Conservation (phyloP, 1,284 basidiomycete genomes). For the Pulveroboletus sp. region DNA sequence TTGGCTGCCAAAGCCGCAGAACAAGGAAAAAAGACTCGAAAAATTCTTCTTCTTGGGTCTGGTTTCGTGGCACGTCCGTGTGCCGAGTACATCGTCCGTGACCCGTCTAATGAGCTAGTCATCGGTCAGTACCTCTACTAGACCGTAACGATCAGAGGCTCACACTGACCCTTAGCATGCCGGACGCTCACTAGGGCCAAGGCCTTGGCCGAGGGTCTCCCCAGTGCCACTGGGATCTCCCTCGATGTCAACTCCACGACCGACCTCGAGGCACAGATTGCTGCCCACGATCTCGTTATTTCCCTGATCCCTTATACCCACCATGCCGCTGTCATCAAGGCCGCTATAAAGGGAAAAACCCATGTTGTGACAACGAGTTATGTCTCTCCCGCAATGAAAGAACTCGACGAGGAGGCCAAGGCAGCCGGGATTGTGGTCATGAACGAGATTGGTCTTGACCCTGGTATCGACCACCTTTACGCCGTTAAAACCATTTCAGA, state of each 20-base stretch:
- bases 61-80: conserved; percentile 95
- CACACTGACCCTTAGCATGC: conserved; percentile 58
- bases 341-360: conserved; percentile 93
- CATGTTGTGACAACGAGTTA: conserved; percentile 98
- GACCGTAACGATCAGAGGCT: conserved; percentile 3
- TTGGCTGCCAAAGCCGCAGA: conserved; percentile 30
- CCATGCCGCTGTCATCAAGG: conserved; percentile 91
- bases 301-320: conserved; percentile 96
- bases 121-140: conserved; percentile 52
- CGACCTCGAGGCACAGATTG: conserved; percentile 80
- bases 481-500: conserved; percentile 97
- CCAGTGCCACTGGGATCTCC: conserved; percentile 71
- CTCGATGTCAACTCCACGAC: conserved; percentile 80
- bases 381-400: conserved; percentile 88
- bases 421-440: conserved; percentile 92
- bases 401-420: conserved; percentile 81
- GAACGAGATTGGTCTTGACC: conserved; percentile 98
- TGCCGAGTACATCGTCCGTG: conserved; percentile 89
- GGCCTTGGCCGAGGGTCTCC: conserved; percentile 68
- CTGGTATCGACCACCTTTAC: conserved; percentile 93
- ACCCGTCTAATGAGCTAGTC: conserved; percentile 83
- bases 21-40: conserved; percentile 40
- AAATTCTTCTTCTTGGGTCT: conserved; percentile 90
- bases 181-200: conserved; percentile 80
- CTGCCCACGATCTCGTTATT: conserved; percentile 90